These are phyloP conservation scores for Heimioporus sp. DNA, from an alignment of 768 basidiomycete genomes.

Conservation along the genomic window DNA sequence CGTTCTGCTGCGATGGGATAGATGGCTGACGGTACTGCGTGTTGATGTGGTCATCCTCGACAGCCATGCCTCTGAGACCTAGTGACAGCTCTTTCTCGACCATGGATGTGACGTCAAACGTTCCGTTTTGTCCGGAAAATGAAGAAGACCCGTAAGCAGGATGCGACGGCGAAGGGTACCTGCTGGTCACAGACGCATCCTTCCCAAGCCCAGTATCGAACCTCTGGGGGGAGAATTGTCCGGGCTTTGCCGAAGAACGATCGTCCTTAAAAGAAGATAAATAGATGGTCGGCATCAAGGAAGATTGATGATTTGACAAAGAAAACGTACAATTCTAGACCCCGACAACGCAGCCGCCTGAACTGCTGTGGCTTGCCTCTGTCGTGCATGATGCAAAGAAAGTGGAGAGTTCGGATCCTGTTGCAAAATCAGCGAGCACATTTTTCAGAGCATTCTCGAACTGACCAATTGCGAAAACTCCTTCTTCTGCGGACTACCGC, in stretches of 20 bases:
- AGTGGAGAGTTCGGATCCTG: constrained; percentile 45
- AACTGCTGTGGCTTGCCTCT: constrained; percentile 42
- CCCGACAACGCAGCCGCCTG: constrained; percentile 38
- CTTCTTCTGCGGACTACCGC: constrained; percentile 47
- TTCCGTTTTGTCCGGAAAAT: constrained; percentile 30
- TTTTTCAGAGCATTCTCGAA: constrained; percentile 9
- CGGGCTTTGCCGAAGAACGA: constrained; percentile 44
- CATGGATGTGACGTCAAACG: constrained; percentile 39
- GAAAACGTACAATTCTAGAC: constrained; percentile 38
- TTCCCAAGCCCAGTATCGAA: constrained; percentile 47
- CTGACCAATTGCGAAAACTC: constrained; percentile 50
- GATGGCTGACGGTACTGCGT: constrained; percentile 40
- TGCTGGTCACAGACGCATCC: constrained; percentile 36
- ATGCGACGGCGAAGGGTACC: constrained; percentile 50
- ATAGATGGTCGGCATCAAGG: constrained; percentile 13
- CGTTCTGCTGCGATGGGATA: constrained; percentile 26
- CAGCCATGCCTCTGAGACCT: constrained; percentile 59
- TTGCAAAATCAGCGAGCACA: constrained; percentile 12
- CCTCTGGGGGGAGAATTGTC: constrained; percentile 54
- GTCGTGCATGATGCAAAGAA: constrained; percentile 44
- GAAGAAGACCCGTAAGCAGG: constrained; percentile 31
- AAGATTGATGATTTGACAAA: constrained; percentile 1
- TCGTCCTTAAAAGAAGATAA: constrained; percentile 40
- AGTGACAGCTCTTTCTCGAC: constrained; percentile 55
- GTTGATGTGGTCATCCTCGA: constrained; percentile 50